Evolutionary conservation across 352 stramenopile genomes (phyloP), one percentile per base, ranked within the genome.

Genomic region (Pythium inflatum): DNA sequence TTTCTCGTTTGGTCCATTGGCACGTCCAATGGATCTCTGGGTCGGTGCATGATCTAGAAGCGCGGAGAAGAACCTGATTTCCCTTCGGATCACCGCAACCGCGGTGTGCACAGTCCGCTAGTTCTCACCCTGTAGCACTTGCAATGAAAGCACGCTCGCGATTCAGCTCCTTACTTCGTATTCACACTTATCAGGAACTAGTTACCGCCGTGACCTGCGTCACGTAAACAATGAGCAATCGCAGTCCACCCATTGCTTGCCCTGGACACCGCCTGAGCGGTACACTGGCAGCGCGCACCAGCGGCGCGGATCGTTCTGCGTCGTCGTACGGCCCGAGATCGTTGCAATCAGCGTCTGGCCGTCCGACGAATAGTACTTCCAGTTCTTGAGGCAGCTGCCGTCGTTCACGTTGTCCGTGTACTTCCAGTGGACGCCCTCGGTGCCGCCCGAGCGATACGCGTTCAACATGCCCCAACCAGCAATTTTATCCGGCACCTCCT

Each of bases 281-380:
- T 68, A 62, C 34, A 68, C 61, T 1, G 61, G 61, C 33, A 62
- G 50, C n/a, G 61, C 61, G 36, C 61, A 68, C 61, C 61, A 68
- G 18, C 30, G 36, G 0, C 30, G 43, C 1, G 28, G 16, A 24
- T 64, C 49, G 38, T 40, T 9, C 16, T 36, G 24, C 8, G 18
- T 61, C 25, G 61, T 68, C 27, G 49, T 54, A 2, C 49, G 38
- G 1, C 20, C 33, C 5, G 6, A 25, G 30, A 60, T 45, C 18
- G 3, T 22, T 3, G 30, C 28, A 13, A 46, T 27, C 0, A 33
- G 31, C 7, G n/a, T 58, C 22, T 22, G 2, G 20, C 62, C 54
- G 43, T 63, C 40, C 0, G 4, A 25, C 2, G 40, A 9, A 25
- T 70, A 70, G 53, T 70, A 70, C 13, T 33, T 43, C 62, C 62